A percentile compares a stretch with the other conserved stretches of the same genome.
phyloP scores from a whole-genome alignment of 352 stramenopile species.

The Phytophthora quininea region DNA sequence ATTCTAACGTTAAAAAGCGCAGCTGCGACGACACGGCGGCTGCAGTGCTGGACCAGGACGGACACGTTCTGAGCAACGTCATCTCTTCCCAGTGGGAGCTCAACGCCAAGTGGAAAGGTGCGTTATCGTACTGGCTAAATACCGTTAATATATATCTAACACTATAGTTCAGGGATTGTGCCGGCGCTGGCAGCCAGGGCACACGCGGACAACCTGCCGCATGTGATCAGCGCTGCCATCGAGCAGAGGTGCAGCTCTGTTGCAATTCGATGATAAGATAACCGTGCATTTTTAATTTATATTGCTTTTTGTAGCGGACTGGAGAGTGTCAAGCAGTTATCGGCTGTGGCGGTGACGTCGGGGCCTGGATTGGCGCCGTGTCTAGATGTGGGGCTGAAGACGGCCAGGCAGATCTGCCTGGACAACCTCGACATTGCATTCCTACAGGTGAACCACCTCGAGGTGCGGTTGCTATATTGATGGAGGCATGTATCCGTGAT shows the following conservation, averaged over 20 bases:
- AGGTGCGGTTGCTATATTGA: conserved; percentile 47
- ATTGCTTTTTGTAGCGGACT: conserved; percentile 52
- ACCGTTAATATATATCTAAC: too few species aligned
- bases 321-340: conserved; percentile 80
- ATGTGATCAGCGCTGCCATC: conserved; percentile 92
- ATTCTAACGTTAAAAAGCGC: neutral
- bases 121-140: too few species aligned
- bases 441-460: conserved; percentile 97
- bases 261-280: neutral
- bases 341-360: conserved; percentile 96
- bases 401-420: conserved; percentile 82
- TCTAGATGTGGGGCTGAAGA: conserved; percentile 93
- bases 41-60: conserved; percentile 90
- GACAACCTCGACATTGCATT: conserved; percentile 91
- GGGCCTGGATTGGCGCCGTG: conserved; percentile 97
- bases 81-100: conserved; percentile 94
- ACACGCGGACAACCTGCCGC: conserved; percentile 95
- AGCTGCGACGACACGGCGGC: conserved; percentile 95
- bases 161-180: conserved; percentile 88
- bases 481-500: neutral
- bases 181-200: conserved; percentile 93
- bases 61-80: conserved; percentile 92
- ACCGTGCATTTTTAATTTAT: neutral
- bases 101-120: conserved; percentile 86
- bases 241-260: conserved; percentile 64